Evolutionary conservation across 1,284 basidiomycete species (phyloP), one percentile per base, ranked within the genome.

Genomic region (Leccinum subrobustum): DNA sequence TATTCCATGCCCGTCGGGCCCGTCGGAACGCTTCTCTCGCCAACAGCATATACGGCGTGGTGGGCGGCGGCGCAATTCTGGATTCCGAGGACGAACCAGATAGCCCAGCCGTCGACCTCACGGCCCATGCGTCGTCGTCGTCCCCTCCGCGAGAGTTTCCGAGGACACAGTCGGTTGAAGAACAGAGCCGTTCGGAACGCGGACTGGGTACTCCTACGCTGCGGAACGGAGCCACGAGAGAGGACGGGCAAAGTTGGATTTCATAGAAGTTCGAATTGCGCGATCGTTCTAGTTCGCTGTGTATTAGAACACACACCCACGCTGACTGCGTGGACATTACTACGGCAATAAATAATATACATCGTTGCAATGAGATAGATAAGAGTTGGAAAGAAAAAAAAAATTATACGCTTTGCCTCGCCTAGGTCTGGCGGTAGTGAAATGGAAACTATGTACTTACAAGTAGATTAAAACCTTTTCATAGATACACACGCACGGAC

Each of bases 1-100:
- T 91, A 59, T 94, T 94, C 80, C 88, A 95, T 66, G 92, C 92
- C 1, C 85, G 90, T 47, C 83, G 86, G 61, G 88, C 88, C 3
- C 79, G 85, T 44, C 77, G 87, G 59, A 78, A 73, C 9, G 72
- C 73, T 6, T 73, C 77, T 61, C 60, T 65, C 57, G 67, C 64
- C n/a, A 67, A 73, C 23, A 29, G 29, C 29, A 67, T 71, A 50
- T 64, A 63, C 25, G 58, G 47, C 56, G 72, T 63, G 33, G 29
- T 8, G 0, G 29, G 29, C 27, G 31, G 31, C 12, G 78, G 78
- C 60, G 65, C 67, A 18, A 59, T 65, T 8, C 8, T 50, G 14
- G 83, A 81, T 57, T 85, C 83, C 59, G 87, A 87, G 60, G 83
- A 84, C 56, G 86, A 86, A 58, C 77, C 76, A 12, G 83, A 81